Evolutionary conservation across 2,329 filamentous ascomycete species (phyloP).

Genomic region (Fusarium camptoceras): DNA sequence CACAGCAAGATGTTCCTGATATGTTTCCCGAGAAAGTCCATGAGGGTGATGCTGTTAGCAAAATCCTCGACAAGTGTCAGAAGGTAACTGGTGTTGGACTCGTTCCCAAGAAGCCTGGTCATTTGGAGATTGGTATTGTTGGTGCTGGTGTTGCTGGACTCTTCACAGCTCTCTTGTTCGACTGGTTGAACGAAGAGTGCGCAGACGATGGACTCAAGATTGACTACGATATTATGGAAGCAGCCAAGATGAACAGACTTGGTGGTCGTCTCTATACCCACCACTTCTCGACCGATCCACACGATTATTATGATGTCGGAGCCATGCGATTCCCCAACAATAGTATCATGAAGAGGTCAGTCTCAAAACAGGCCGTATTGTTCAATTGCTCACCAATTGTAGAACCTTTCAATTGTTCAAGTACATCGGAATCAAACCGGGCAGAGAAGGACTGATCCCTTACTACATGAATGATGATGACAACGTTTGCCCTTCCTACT

Average conservation of each 20-base stretch:
- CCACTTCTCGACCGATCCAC: slow-evolving; percentile 39
- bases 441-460: slow-evolving; percentile 25
- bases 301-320: slow-evolving; percentile 52
- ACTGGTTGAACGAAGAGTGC: slow-evolving; percentile 16
- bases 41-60: neutral
- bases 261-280: slow-evolving; percentile 55
- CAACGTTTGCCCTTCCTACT: slow-evolving; percentile 23
- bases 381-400: accelerated
- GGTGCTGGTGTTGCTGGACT: slow-evolving; percentile 28
- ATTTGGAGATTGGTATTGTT: slow-evolving; percentile 2
- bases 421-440: slow-evolving; percentile 23
- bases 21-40: neutral
- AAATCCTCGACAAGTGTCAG: neutral
- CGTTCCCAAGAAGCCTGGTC: neutral
- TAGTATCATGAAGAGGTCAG: slow-evolving; percentile 38
- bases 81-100: neutral
- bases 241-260: slow-evolving; percentile 43
- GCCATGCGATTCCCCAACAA: slow-evolving; percentile 57
- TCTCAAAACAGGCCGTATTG: neutral
- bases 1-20: neutral
- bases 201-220: slow-evolving; percentile 39
- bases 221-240: slow-evolving; percentile 55
- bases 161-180: slow-evolving; percentile 16
- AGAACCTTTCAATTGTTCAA: slow-evolving; percentile 41
- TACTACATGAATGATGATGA: slow-evolving; percentile 27